These are phyloP conservation scores for Parathielavia appendiculata DNA, from an alignment of 495 filamentous ascomycete genomes.

Conservation along the genomic window DNA sequence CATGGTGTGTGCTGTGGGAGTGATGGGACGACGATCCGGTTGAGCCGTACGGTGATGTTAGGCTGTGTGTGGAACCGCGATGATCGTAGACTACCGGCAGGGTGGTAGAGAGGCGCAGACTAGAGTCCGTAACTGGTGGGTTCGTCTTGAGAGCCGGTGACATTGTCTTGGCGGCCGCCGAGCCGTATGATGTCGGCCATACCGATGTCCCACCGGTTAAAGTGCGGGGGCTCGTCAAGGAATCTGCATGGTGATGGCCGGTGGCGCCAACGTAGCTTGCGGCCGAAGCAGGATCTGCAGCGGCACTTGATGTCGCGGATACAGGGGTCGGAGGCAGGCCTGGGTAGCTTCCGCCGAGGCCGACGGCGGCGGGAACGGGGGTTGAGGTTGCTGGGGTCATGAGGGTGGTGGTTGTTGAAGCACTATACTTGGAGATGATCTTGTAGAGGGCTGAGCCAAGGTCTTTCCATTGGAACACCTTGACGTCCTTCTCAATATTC, in stretches of 20 bases:
- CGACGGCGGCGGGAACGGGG: constrained; percentile 33
- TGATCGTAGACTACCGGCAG: constrained; percentile 32
- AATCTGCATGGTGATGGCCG: constrained; percentile 39
- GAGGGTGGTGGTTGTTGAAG: constrained; percentile 28
- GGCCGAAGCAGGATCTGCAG: constrained; percentile 16
- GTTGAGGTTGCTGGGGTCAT: constrained; percentile 18
- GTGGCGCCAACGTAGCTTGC: constrained; percentile 26
- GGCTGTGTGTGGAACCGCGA: constrained; percentile 23
- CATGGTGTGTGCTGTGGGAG: constrained; percentile 34
- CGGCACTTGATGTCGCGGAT: constrained; percentile 22
- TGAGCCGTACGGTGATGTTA: constrained; percentile 28
- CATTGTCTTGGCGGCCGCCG: constrained; percentile 26
- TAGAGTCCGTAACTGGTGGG: constrained; percentile 22
- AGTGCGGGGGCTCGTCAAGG: constrained; percentile 40
- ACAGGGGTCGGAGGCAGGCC: constrained; percentile 38
- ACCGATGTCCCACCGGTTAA: constrained; percentile 33
- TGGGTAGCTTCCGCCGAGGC: constrained; percentile 34
- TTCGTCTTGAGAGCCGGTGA: constrained; percentile 39
- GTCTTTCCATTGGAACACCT: constrained; percentile 93
- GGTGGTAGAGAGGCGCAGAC: constrained; percentile 27
- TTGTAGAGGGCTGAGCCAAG: constrained; percentile 81
- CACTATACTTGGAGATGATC: constrained; percentile 90
- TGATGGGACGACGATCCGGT: constrained; percentile 23
- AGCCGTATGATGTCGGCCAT: constrained; percentile 34
- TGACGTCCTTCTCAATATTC: constrained; percentile 98